Evolutionary conservation across 208 protist genomes (phyloP), one percentile per base, ranked within the genome.

Genomic region (Porcisia hertigi): DNA sequence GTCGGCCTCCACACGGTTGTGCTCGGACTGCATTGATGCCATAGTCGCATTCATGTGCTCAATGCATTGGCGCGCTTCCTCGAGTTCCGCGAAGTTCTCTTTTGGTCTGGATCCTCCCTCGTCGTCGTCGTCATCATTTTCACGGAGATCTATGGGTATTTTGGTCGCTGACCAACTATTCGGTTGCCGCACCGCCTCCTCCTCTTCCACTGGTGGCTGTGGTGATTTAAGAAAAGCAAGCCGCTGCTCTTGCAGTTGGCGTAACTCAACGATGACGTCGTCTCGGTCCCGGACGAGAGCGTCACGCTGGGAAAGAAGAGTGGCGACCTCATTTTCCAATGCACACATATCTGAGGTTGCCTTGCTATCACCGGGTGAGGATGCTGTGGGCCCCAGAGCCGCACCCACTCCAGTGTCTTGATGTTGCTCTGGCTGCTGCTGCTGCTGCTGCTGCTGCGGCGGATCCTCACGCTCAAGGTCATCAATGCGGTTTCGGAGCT

Each of bases 11-110:
- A 25, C 25, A 23, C 63, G 55, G 1, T 39, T 30, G 8, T 55
- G 62, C 16, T 30, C 76, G 4, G 47, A 34, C 30, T 77, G 39
- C 2, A 76, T 41, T 1, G 59, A 47, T 45, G 71, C 69, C 6
- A 84, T 66, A 47, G 72, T 74, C 1, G 20, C 62, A 25, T 76
- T 60, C 47, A 86, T 76, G 8, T 49, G 60, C 30, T 67, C 45
- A 14, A 82, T 75, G 47, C 67, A 60, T 7, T 79, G 59, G 36
- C 53, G 72, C 39, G 64, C 73, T 14, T 52, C 69, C 2, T 71
- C 69, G 5, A 79, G 47, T 7, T 55, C 55, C 1, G 63, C 73
- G 1, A 58, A 0, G 7, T 83, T 58, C 12, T 58, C 66, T 30
- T 52, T 18, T 1, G 34, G n/a, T 55, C 3, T 36, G 25, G 3